A percentile compares a stretch with the other conserved stretches of the same genome.
Conservation (phyloP, 192 early-diverging fungal species). For the Pecoramyces ruminantium region DNA sequence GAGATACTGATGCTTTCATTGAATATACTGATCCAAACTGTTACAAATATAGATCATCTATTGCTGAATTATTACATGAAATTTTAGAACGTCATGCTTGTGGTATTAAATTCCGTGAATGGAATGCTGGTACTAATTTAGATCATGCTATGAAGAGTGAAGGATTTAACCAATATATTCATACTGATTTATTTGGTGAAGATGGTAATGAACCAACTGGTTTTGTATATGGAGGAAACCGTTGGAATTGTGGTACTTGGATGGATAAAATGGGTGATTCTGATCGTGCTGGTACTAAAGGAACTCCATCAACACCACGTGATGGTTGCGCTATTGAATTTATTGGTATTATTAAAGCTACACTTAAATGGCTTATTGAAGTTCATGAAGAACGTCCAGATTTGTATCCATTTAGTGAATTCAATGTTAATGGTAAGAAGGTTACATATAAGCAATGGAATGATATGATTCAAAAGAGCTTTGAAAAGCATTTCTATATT, state of each 20-base stretch:
- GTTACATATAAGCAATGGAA: slow-evolving; percentile 65
- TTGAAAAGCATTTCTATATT: slow-evolving; percentile 82
- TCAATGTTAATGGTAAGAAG: slow-evolving; percentile 16
- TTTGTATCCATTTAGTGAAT: slow-evolving; percentile 19
- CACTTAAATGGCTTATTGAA: slow-evolving; percentile 63
- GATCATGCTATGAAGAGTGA: slow-evolving; percentile 82
- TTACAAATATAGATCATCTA: slow-evolving; percentile 44
- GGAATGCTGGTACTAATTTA: slow-evolving; percentile 74
- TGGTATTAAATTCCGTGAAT: slow-evolving; percentile 85
- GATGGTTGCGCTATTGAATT: slow-evolving; percentile 88
- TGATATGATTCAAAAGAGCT: slow-evolving; percentile 52
- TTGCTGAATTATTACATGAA: slow-evolving; percentile 81
- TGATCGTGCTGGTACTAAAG: slow-evolving; percentile 79
- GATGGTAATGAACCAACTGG: slow-evolving; percentile 29
- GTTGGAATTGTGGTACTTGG: slow-evolving; percentile 96
- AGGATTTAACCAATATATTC: slow-evolving; percentile 60
- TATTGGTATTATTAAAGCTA: slow-evolving; percentile 68
- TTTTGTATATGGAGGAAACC: slow-evolving; percentile 70
- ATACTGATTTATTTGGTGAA: slow-evolving; percentile 51
- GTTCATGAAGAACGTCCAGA: slow-evolving; percentile 16
- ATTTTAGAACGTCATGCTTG: slow-evolving; percentile 75
- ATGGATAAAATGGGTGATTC: slow-evolving; percentile 93
- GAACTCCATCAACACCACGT: slow-evolving; percentile 79
- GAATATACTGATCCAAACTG: slow-evolving; percentile 30
- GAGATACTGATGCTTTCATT: slow-evolving; percentile 9